A percentile compares a stretch with the other conserved stretches of the same genome.
These are phyloP conservation scores for Fusarium pseudoanthophilum DNA, from an alignment of 2,329 filamentous ascomycete genomes.

Conservation along the genomic window DNA sequence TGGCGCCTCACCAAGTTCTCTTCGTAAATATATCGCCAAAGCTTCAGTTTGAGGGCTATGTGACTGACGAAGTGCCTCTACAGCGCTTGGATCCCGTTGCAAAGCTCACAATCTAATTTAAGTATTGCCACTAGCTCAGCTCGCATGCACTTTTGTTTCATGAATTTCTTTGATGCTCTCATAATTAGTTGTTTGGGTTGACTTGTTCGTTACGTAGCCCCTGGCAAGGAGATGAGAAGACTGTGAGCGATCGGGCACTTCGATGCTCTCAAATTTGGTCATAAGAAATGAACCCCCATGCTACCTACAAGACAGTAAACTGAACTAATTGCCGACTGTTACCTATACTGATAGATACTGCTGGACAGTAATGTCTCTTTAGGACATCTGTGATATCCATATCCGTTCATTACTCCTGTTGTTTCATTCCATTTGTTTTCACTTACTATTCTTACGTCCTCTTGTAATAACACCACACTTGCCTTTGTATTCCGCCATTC, in stretches of 20 bases:
- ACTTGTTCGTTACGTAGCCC: not conserved
- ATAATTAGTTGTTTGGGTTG: not conserved
- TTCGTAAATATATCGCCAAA: not conserved
- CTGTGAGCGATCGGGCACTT: not conserved
- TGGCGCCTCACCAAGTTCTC: not conserved
- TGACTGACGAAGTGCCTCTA: not conserved
- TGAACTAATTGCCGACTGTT: not conserved
- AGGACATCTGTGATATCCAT: not conserved
- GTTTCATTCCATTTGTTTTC: not conserved
- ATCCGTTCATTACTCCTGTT: not conserved
- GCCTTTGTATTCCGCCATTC: not conserved
- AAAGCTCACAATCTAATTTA: not conserved
- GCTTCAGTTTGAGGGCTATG: not conserved
- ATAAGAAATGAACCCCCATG: not conserved
- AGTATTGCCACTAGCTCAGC: not conserved
- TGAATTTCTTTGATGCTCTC: not conserved
- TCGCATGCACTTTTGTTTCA: not conserved
- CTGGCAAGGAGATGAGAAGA: not conserved
- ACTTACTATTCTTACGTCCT: not conserved
- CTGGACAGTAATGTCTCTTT: not conserved
- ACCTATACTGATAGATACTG: not conserved
- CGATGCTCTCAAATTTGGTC: not conserved
- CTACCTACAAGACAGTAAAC: not conserved
- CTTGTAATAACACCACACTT: not conserved
- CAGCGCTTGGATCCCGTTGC: not conserved